These are phyloP conservation scores for Monosporascus sp. DNA, from an alignment of 2,329 filamentous ascomycete species.

Conservation along the genomic window DNA sequence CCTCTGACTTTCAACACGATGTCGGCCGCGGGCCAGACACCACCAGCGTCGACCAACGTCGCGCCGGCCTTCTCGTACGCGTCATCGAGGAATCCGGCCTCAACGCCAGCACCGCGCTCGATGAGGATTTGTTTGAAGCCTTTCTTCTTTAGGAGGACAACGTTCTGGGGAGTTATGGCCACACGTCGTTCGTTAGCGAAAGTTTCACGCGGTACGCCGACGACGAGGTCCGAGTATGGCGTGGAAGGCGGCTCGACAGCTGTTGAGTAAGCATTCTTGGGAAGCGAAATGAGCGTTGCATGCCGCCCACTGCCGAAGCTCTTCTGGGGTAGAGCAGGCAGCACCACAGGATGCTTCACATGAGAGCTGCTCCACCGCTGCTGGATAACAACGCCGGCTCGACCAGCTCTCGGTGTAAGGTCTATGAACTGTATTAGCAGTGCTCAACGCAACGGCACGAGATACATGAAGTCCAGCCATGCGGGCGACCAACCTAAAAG, in stretches of 20 bases:
- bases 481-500: slow-evolving; percentile 24
- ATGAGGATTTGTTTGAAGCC: slow-evolving; percentile 74
- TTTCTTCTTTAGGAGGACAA: slow-evolving; percentile 76
- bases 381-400: slow-evolving; percentile 11
- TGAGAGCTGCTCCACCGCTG: slow-evolving; percentile 24
- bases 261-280: slow-evolving; percentile 25
- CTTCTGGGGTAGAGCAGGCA: slow-evolving; percentile 21
- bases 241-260: slow-evolving; percentile 37
- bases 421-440: slow-evolving; percentile 20
- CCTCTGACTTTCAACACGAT: slow-evolving; percentile 81
- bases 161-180: slow-evolving; percentile 79
- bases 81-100: slow-evolving; percentile 71
- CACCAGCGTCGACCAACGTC: slow-evolving; percentile 62
- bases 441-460: slow-evolving; percentile 14
- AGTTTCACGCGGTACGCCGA: slow-evolving; percentile 77
- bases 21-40: slow-evolving; percentile 70
- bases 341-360: slow-evolving; percentile 22
- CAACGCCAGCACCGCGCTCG: slow-evolving; percentile 72
- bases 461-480: slow-evolving; percentile 5
- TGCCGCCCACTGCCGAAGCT: slow-evolving; percentile 11
- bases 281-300: slow-evolving; percentile 16
- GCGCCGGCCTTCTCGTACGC: slow-evolving; percentile 76
- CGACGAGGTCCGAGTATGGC: slow-evolving; percentile 67
- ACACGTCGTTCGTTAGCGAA: slow-evolving; percentile 76
- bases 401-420: slow-evolving; percentile 13